Evolutionary conservation across 2,329 filamentous ascomycete genomes (phyloP).

Genomic region (Truncatella angustata): DNA sequence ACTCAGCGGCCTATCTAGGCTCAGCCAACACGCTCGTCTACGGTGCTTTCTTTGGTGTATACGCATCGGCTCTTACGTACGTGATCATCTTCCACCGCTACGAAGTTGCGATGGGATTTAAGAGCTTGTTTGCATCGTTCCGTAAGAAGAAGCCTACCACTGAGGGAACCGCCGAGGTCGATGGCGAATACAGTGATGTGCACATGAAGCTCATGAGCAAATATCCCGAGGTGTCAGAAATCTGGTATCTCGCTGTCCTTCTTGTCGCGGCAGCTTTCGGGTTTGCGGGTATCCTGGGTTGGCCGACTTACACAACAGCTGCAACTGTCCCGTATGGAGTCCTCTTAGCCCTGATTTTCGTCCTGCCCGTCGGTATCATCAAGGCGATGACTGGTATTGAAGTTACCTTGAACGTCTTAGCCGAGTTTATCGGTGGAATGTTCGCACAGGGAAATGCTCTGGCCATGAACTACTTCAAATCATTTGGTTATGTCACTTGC

Average conservation of each 20-base stretch:
- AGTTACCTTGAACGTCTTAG: slow-evolving; percentile 50
- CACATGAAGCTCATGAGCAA: slow-evolving; percentile 25
- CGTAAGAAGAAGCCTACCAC: background rate
- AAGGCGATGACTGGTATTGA: slow-evolving; percentile 52
- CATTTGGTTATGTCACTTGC: slow-evolving; percentile 34
- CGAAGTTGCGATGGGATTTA: slow-evolving; percentile 16
- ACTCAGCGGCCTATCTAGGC: slow-evolving; percentile 5
- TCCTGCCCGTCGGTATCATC: slow-evolving; percentile 51
- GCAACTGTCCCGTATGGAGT: slow-evolving; percentile 53
- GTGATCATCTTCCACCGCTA: slow-evolving; percentile 22
- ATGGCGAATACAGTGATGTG: slow-evolving; percentile 15
- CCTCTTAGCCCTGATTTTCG: slow-evolving; percentile 46
- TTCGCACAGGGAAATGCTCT: slow-evolving; percentile 48
- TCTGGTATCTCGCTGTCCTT: slow-evolving; percentile 4
- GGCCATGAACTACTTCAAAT: slow-evolving; percentile 55
- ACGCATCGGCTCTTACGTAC: slow-evolving; percentile 14
- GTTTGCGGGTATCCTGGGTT: slow-evolving; percentile 44
- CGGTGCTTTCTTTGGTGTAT: slow-evolving; percentile 3
- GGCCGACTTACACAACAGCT: slow-evolving; percentile 49
- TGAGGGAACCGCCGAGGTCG: background rate
- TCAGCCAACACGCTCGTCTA: slow-evolving; percentile 4
- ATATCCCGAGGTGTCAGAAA: slow-evolving; percentile 23
- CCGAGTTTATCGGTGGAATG: slow-evolving; percentile 53
- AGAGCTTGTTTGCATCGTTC: slow-evolving; percentile 5
- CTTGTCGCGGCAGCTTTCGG: slow-evolving; percentile 34